These are phyloP conservation scores for Phialophora verrucosa DNA, from an alignment of 2,329 filamentous ascomycete genomes.

Conservation along the genomic window DNA sequence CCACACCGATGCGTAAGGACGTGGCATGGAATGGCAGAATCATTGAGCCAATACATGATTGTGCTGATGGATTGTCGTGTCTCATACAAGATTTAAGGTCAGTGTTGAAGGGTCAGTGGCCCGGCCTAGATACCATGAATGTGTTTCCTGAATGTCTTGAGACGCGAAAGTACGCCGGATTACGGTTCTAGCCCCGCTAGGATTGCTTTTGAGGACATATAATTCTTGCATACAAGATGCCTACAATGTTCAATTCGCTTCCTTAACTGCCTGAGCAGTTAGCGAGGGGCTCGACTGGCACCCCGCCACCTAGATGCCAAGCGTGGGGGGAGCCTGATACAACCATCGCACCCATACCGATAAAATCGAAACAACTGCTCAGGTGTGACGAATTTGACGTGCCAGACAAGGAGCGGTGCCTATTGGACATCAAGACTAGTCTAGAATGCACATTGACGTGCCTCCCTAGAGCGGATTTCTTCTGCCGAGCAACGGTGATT, in stretches of 20 bases:
- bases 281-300: neutral
- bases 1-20: slow-evolving; percentile 17
- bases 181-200: neutral
- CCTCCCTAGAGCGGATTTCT: neutral
- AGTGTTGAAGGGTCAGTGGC: neutral
- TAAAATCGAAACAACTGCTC: neutral
- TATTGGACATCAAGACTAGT: neutral
- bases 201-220: neutral
- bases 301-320: slow-evolving; percentile 6
- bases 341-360: neutral
- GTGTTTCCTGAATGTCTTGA: neutral
- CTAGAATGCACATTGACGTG: neutral
- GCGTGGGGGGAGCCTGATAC: slow-evolving; percentile 4
- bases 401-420: neutral
- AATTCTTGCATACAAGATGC: neutral
- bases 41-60: neutral
- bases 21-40: slow-evolving; percentile 5
- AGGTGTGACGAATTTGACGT: neutral
- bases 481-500: neutral
- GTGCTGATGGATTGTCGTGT: neutral
- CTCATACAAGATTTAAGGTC: neutral
- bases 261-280: neutral
- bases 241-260: neutral
- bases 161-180: neutral
- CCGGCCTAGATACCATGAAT: neutral